Conservation (phyloP, 2,329 filamentous ascomycete species). For the Aspergillaceae sp. region DNA sequence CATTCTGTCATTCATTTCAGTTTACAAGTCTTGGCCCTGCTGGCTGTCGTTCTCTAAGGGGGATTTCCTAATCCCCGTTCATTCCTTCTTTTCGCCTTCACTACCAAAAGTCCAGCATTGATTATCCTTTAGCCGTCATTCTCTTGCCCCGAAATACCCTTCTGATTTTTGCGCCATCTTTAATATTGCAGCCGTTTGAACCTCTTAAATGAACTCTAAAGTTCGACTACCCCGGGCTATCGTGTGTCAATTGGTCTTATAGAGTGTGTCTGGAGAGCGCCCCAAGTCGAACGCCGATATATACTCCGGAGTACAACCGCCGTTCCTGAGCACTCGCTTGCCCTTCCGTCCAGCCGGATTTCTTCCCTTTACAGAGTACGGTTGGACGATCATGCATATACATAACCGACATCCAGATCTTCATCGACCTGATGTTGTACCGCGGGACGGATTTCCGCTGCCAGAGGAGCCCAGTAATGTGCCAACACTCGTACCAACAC, state of each 20-base stretch:
- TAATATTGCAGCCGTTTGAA: too few species aligned
- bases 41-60: constrained; percentile 20
- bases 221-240: too few species aligned
- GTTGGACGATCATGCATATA: constrained; percentile 15
- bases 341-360: not conserved
- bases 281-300: too few species aligned
- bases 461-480: constrained; percentile 10
- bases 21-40: constrained; percentile 3
- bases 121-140: too few species aligned
- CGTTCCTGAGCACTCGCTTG: too few species aligned
- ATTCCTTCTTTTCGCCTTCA: constrained; percentile 14
- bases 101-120: not conserved
- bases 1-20: constrained; percentile 7
- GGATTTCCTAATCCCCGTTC: constrained; percentile 15
- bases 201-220: too few species aligned
- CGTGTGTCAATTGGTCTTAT: too few species aligned
- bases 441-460: constrained; percentile 16
- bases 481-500: constrained; percentile 17
- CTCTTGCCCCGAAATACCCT: too few species aligned
- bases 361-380: not conserved
- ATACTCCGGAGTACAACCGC: too few species aligned
- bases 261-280: not conserved
- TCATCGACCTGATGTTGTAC: constrained; percentile 18
- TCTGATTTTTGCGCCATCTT: too few species aligned
- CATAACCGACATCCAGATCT: constrained; percentile 13